Percentiles rank a stretch among this genome's conserved stretches.
Evolutionary conservation across 257 asterid species (phyloP).

Genomic region (Solanum arcanum): DNA sequence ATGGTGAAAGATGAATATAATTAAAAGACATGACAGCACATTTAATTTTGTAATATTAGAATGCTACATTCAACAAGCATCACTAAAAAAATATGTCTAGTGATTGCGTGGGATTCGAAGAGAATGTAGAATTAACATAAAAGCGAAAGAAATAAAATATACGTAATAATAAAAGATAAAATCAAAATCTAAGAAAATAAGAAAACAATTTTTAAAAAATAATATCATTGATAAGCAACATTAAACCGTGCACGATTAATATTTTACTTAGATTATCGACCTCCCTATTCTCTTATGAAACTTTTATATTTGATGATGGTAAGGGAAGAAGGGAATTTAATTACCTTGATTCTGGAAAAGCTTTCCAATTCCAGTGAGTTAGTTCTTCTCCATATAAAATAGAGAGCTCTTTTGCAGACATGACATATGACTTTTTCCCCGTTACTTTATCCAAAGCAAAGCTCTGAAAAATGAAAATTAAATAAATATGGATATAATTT

Average conservation of each 20-base stretch:
- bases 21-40: too few relatives aligned
- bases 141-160: too few relatives aligned
- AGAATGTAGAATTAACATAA: too few relatives aligned
- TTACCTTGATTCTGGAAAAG: constrained; percentile 13
- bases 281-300: too few relatives aligned
- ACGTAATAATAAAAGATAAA: too few relatives aligned
- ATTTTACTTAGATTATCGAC: too few relatives aligned
- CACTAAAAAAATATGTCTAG: too few relatives aligned
- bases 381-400: constrained; percentile 9
- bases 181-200: neutral
- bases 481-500: neutral
- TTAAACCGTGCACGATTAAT: neutral
- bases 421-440: constrained; percentile 11
- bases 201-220: neutral
- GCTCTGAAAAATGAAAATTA: constrained; percentile 4
- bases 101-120: too few relatives aligned
- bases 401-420: constrained; percentile 23
- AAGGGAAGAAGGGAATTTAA: neutral
- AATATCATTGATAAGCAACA: neutral
- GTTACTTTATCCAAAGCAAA: constrained; percentile 19
- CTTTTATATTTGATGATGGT: too few relatives aligned
- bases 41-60: too few relatives aligned
- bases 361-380: constrained; percentile 26
- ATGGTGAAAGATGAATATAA: too few relatives aligned
- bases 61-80: too few relatives aligned